Conservation (phyloP, 2,329 filamentous ascomycete genomes). For the Diaporthe vexans region DNA sequence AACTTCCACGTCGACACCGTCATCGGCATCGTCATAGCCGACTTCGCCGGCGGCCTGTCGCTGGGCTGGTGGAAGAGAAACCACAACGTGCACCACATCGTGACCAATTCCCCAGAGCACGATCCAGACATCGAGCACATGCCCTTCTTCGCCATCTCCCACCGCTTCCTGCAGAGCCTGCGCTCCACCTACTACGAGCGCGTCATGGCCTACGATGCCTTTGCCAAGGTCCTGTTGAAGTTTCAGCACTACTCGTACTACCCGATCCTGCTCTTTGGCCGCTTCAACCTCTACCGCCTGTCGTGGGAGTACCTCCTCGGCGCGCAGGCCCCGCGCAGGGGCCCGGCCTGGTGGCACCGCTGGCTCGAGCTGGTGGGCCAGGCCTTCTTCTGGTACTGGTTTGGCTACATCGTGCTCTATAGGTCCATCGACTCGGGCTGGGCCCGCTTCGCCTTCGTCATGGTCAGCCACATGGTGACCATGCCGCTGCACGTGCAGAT, state of each 20-base stretch:
- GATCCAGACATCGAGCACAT: conserved; percentile 96
- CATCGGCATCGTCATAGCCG: conserved; percentile 91
- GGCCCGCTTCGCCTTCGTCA: conserved; percentile 79
- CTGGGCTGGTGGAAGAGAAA: conserved; percentile 97
- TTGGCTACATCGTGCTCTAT: conserved; percentile 86
- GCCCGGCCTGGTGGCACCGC: conserved; percentile 85
- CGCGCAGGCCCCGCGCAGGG: conserved; percentile 79
- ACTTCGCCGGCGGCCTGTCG: conserved; percentile 90
- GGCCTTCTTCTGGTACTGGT: conserved; percentile 88
- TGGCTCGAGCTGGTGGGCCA: conserved; percentile 85
- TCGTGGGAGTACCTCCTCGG: conserved; percentile 84
- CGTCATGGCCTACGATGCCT: conserved; percentile 81
- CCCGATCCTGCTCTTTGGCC: conserved; percentile 81
- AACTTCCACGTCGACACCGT: conserved; percentile 85
- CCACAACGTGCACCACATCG: conserved; percentile 97
- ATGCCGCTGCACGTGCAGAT: conserved; percentile 91
- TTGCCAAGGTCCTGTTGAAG: conserved; percentile 78
- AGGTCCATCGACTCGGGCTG: conserved; percentile 76
- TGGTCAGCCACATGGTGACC: conserved; percentile 85
- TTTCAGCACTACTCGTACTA: conserved; percentile 89
- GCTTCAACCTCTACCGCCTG: conserved; percentile 88
- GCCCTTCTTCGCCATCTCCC: conserved; percentile 89
- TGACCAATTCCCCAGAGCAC: conserved; percentile 95
- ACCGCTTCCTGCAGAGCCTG: conserved; percentile 81
- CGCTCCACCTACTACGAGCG: conserved; percentile 87